Percentiles rank a stretch among this genome's conserved stretches.
These are phyloP conservation scores for Westerdykella sp. DNA, from an alignment of 2,329 filamentous ascomycete genomes.

Conservation along the genomic window DNA sequence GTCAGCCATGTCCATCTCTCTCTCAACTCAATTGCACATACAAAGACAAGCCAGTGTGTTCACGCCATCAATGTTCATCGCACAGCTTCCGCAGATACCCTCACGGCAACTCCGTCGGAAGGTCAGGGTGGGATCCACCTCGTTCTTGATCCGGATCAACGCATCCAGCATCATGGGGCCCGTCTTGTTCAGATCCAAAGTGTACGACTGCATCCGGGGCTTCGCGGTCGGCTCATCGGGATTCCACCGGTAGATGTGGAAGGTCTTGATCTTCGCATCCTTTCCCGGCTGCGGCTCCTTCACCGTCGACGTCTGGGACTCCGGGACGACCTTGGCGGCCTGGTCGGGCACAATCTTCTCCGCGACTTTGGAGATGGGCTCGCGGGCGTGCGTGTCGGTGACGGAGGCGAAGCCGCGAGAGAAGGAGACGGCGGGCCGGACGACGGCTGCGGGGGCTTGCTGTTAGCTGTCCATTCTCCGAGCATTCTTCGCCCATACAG, in stretches of 20 bases:
- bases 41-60: conserved; percentile 97
- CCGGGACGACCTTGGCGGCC: conserved; percentile 31
- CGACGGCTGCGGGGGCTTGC: conserved; percentile 22
- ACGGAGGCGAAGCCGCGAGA: conserved; percentile 37
- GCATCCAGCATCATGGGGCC: conserved; percentile 98
- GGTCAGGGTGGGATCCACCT: conserved; percentile 91
- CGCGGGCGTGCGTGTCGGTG: conserved; percentile 25
- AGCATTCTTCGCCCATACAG: background rate
- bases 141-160: conserved; percentile 97
- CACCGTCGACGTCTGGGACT: conserved; percentile 54
- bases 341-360: conserved; percentile 26
- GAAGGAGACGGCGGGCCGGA: conserved; percentile 32
- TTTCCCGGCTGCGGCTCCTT: conserved; percentile 54
- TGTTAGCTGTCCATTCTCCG: conserved; percentile 14
- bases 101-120: conserved; percentile 95
- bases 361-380: conserved; percentile 28
- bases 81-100: conserved; percentile 97
- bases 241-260: conserved; percentile 99
- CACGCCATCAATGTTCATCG: conserved; percentile 99
- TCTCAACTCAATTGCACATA: conserved; percentile 48
- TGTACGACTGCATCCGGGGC: conserved; percentile 92
- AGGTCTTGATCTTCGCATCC: conserved; percentile 72
- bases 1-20: conserved; percentile 7
- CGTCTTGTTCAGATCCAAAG: conserved; percentile 95
- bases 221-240: conserved; percentile 88